Percentiles rank a stretch among this genome's conserved stretches.
phyloP scores from a whole-genome alignment of 352 stramenopile species.

The Phytophthora macrochlamydospora region DNA sequence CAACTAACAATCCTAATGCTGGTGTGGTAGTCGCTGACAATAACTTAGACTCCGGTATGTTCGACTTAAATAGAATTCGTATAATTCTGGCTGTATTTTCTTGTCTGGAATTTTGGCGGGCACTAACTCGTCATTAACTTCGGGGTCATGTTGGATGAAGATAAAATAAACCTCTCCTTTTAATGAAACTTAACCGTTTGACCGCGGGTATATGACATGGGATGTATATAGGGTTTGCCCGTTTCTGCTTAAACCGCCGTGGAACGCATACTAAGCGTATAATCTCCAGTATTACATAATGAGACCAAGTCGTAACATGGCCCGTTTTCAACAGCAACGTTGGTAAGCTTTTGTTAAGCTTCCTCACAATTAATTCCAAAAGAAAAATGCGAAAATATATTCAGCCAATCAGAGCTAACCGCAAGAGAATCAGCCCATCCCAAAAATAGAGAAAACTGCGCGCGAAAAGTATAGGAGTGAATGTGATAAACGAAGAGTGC shows the following conservation, averaged over 20 bases:
- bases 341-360: not conserved
- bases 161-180: too few relatives aligned
- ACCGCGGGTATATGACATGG: not conserved
- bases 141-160: too few relatives aligned
- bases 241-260: slow-evolving; percentile 2
- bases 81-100: too few relatives aligned
- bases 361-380: not conserved
- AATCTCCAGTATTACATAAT: not conserved
- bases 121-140: too few relatives aligned
- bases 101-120: too few relatives aligned
- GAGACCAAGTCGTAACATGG: not conserved
- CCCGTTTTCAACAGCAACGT: not conserved
- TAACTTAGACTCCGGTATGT: too few relatives aligned
- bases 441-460: not conserved
- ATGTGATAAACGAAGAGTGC: not conserved
- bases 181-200: not conserved
- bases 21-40: too few relatives aligned
- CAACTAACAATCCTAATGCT: too few relatives aligned
- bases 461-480: not conserved
- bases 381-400: not conserved
- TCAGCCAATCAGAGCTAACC: not conserved
- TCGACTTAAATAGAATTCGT: too few relatives aligned
- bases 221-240: not conserved
- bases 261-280: slow-evolving; percentile 2
- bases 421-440: not conserved